These are phyloP conservation scores for Eustoma russellianum DNA, from an alignment of 257 asterid genomes.

Conservation along the genomic window DNA sequence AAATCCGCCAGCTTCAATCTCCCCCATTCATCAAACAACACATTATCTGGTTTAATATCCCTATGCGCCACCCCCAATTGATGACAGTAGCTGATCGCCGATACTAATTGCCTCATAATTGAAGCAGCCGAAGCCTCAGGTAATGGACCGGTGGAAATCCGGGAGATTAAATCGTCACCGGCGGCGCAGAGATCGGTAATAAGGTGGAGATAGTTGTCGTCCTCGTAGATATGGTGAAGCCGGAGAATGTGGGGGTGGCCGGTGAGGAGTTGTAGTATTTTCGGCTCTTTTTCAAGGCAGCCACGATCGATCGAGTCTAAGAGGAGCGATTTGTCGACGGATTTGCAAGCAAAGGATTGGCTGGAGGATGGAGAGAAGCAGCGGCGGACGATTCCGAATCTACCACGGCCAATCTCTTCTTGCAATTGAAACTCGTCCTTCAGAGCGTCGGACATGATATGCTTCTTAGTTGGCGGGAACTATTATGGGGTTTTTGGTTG, in stretches of 20 bases:
- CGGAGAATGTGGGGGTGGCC: conserved; percentile 48
- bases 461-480: no score
- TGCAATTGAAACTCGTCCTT: conserved; percentile 45
- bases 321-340: conserved; percentile 56
- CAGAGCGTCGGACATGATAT: conserved; percentile 57
- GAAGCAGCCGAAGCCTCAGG: conserved; percentile 49
- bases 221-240: conserved; percentile 60
- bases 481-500: no score
- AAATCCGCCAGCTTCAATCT: conserved; percentile 65
- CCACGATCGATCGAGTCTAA: conserved; percentile 57
- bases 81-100: conserved; percentile 58
- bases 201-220: conserved; percentile 64
- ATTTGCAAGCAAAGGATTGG: conserved; percentile 55
- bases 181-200: conserved; percentile 66
- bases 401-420: conserved; percentile 89
- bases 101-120: conserved; percentile 32
- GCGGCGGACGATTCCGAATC: conserved; percentile 81
- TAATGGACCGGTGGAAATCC: conserved; percentile 37
- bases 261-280: conserved; percentile 44
- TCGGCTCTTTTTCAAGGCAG: conserved; percentile 66
- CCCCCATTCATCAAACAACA: conserved; percentile 56
- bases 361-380: conserved; percentile 37
- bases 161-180: conserved; percentile 56
- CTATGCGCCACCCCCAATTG: conserved; percentile 67
- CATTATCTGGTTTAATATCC: conserved; percentile 80